These are phyloP conservation scores for Coniochaeta prunicola DNA, from an alignment of 2,329 filamentous ascomycete species.

Conservation along the genomic window DNA sequence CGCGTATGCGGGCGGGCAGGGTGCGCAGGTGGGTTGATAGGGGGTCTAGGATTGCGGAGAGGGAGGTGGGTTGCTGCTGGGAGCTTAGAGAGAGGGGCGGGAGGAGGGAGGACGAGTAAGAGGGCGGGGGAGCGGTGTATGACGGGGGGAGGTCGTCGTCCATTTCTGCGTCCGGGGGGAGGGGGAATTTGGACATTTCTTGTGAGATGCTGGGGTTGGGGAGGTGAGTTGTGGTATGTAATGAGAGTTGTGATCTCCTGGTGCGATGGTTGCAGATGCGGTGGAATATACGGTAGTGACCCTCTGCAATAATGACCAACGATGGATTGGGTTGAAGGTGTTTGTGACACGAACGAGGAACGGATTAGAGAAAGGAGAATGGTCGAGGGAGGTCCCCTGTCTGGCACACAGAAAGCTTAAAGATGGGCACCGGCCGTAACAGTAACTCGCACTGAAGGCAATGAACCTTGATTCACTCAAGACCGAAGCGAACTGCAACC, in stretches of 20 bases:
- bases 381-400: not conserved
- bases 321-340: not conserved
- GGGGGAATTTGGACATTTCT: slow-evolving; percentile 8
- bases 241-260: not conserved
- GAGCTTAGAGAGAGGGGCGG: not conserved
- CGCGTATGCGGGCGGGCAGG: slow-evolving; percentile 12
- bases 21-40: slow-evolving; percentile 21
- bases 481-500: not conserved
- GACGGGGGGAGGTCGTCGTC: slow-evolving; percentile 9
- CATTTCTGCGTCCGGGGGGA: not conserved
- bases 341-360: not conserved
- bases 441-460: not conserved
- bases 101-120: not conserved
- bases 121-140: slow-evolving; percentile 11
- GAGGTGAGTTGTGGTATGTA: not conserved
- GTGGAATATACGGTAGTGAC: not conserved
- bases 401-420: too few relatives aligned
- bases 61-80: not conserved
- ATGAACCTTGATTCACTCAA: not conserved
- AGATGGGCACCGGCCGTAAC: not conserved
- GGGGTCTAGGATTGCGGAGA: slow-evolving; percentile 1
- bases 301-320: not conserved
- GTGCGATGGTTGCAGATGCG: not conserved
- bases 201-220: not conserved
- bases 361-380: not conserved